A percentile compares a stretch with the other conserved stretches of the same genome.
Conservation (phyloP, 176 grass and related monocot species). For the Triticum timopheevii region DNA sequence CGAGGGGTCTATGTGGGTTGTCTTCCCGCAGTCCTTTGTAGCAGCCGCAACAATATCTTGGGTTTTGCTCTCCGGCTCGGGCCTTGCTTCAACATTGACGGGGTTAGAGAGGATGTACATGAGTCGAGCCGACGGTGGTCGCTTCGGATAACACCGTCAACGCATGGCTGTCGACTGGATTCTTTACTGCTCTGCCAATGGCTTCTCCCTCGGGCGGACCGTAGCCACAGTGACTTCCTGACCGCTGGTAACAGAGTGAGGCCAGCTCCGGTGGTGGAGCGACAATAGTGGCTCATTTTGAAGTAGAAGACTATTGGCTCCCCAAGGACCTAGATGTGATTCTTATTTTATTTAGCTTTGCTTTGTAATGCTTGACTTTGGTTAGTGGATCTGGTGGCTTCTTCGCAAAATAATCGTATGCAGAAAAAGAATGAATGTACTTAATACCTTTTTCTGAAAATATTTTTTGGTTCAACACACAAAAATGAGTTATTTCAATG, state of each 20-base stretch:
- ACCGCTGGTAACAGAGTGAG: background rate
- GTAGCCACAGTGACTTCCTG: no score
- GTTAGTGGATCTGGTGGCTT: background rate
- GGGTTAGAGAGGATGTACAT: no score
- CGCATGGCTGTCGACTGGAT: background rate
- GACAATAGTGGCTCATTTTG: background rate
- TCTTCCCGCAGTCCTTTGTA: background rate
- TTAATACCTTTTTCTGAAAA: no score
- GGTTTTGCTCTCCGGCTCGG: background rate
- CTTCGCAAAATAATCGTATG: no score
- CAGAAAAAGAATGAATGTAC: no score
- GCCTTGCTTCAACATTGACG: no score
- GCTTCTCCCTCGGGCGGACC: no score
- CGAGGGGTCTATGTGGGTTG: background rate
- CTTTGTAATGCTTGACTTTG: background rate
- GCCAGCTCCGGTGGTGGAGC: background rate
- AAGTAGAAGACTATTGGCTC: background rate
- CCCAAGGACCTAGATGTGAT: background rate
- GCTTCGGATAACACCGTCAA: no score
- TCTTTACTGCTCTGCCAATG: background rate
- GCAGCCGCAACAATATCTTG: background rate
- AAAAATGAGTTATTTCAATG: background rate
- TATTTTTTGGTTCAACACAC: no score
- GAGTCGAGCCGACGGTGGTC: no score
- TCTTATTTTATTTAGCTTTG: background rate